A percentile compares a stretch with the other conserved stretches of the same genome.
Evolutionary conservation across 2,329 filamentous ascomycete genomes (phyloP).

Genomic region (Ciborinia camelliae): DNA sequence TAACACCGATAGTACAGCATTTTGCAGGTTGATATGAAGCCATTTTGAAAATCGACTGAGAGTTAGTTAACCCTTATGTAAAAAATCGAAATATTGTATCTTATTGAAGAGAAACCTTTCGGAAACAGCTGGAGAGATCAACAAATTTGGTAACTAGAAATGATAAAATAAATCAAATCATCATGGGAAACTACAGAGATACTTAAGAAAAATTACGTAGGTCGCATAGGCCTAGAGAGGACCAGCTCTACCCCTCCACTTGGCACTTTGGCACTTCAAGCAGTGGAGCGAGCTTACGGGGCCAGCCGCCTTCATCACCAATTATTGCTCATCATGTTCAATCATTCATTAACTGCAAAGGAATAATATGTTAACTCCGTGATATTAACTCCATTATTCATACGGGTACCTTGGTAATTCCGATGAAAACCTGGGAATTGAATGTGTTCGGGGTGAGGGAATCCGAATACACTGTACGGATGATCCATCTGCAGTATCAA

Average conservation of each 20-base stretch:
- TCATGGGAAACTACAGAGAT: too few relatives aligned
- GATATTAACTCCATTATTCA: background rate
- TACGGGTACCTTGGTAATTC: too few relatives aligned
- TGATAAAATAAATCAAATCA: too few relatives aligned
- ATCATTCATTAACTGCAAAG: background rate
- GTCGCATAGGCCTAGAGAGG: background rate
- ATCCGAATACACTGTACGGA: background rate
- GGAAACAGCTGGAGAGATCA: too few relatives aligned
- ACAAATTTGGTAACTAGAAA: background rate
- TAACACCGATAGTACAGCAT: constrained; percentile 38
- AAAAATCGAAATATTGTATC: background rate
- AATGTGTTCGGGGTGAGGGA: background rate
- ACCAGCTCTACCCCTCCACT: constrained; percentile 5
- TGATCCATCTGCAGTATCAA: too few relatives aligned
- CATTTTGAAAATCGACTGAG: constrained; percentile 28
- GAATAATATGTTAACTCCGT: background rate
- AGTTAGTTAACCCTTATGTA: too few relatives aligned
- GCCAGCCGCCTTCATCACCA: background rate
- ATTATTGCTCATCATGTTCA: background rate
- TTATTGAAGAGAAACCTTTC: too few relatives aligned
- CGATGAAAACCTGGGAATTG: background rate
- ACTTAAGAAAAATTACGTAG: background rate
- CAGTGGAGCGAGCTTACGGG: background rate
- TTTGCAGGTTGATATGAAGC: constrained; percentile 36
- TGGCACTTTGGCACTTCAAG: background rate